Evolutionary conservation across 768 basidiomycete genomes (phyloP), one percentile per base, ranked within the genome.

Genomic region (Amanita polypyramis): DNA sequence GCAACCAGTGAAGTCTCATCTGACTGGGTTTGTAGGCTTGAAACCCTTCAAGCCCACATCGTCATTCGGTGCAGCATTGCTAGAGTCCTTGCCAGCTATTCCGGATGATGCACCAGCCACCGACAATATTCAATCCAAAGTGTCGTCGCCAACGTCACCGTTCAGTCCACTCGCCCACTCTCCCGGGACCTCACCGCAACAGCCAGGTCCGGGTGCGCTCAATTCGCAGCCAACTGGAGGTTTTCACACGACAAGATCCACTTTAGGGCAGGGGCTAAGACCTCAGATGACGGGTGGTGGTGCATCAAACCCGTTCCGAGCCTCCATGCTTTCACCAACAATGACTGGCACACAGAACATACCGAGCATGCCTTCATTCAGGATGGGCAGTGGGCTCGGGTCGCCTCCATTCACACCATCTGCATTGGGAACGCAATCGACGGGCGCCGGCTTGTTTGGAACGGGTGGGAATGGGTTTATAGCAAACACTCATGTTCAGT

Each of bases 21-120:
- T 67, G 21, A 77, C 75, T 14, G 76, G 76, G 3, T 72, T 76
- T 34, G 68, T 73, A 20, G 82, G 80, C 4, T 60, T 89, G 54
- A 88, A 84, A 59, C 77, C 85, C 5, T 92, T 92, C 71, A 88
- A 89, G 57, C 89, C 89, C 2, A 74, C 81, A 2, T 85, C 82
- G 2, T 81, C 76, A 35, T 92, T 92, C 58, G 89, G 89, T 25
- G 80, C 84, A 29, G 77, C 79, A 12, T 60, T 92, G 34, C 56
- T 92, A 51, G 84, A 84, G 43, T 75, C 78, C 2, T 64, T 92
- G 32, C 91, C 91, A 2, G 70, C 88, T 4, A 79, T 90, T 47
- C 76, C 84, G 9, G 79, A 76, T 29, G 64, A 62, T 33, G 43
- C 54, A n/a, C 44, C 42, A 45, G 61, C 43, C 54, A 54, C 17